Conservation (phyloP, 306 rosid species). For the Prosopis cineraria region DNA sequence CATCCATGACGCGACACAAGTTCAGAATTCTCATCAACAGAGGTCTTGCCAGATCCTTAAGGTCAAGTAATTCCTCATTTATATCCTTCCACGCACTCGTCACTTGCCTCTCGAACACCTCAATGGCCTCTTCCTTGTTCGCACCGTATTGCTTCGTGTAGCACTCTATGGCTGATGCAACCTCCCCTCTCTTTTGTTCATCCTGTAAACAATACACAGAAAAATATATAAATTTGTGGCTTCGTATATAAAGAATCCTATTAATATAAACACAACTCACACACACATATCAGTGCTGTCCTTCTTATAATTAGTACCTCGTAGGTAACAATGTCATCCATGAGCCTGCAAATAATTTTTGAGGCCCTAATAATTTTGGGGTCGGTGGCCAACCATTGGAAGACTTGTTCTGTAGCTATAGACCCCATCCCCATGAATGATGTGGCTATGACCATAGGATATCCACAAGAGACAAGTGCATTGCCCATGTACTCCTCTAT, state of each 20-base stretch:
- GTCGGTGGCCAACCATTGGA: slow-evolving; percentile 17
- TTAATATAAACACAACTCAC: too few species aligned
- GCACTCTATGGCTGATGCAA: slow-evolving; percentile 42
- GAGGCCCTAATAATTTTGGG: slow-evolving; percentile 32
- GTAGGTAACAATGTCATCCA: slow-evolving; percentile 40
- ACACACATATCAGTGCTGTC: too few species aligned
- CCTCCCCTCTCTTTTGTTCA: slow-evolving; percentile 35
- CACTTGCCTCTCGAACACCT: background rate
- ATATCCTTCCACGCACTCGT: too few species aligned
- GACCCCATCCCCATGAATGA: slow-evolving; percentile 17
- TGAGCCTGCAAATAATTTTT: slow-evolving; percentile 20
- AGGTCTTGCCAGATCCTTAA: slow-evolving; percentile 18
- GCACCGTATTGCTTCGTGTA: slow-evolving; percentile 43
- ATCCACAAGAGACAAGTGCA: background rate
- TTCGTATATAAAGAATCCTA: too few species aligned
- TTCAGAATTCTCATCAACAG: slow-evolving; percentile 28
- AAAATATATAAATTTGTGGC: too few species aligned
- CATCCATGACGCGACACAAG: slow-evolving; percentile 11
- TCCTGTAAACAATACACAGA: background rate
- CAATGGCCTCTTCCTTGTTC: background rate
- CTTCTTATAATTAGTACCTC: too few species aligned
- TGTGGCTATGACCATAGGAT: background rate
- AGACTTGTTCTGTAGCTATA: slow-evolving; percentile 5
- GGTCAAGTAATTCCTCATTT: too few species aligned
- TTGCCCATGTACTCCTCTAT: slow-evolving; percentile 35